These are phyloP conservation scores for Hypoxylon fuscum DNA, from an alignment of 495 filamentous ascomycete species.

Conservation along the genomic window DNA sequence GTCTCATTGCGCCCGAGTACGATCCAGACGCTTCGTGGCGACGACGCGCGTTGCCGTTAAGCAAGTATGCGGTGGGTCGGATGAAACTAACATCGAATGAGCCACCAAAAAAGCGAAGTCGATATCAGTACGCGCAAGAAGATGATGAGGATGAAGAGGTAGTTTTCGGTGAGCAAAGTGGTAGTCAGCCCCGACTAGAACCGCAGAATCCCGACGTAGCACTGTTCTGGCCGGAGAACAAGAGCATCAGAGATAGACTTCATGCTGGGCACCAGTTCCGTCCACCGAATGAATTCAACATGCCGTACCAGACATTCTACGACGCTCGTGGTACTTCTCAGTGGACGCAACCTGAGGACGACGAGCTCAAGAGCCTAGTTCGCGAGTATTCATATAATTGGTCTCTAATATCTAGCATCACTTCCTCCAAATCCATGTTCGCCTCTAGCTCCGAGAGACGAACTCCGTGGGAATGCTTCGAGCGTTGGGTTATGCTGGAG, in stretches of 20 bases:
- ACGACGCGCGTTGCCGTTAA: slow-evolving; percentile 80
- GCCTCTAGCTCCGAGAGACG: slow-evolving; percentile 86
- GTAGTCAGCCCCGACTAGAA: slow-evolving; percentile 55
- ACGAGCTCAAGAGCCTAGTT: slow-evolving; percentile 83
- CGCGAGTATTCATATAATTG: slow-evolving; percentile 97
- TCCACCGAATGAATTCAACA: slow-evolving; percentile 86
- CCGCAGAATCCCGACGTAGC: slow-evolving; percentile 83
- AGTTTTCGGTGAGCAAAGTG: slow-evolving; percentile 55
- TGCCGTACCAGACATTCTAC: slow-evolving; percentile 90
- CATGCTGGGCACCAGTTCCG: slow-evolving; percentile 93
- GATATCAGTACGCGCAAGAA: slow-evolving; percentile 79
- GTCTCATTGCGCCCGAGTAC: slow-evolving; percentile 63
- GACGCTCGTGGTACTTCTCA: slow-evolving; percentile 85
- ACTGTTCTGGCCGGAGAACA: slow-evolving; percentile 89
- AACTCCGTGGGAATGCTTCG: slow-evolving; percentile 99
- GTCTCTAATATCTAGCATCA: slow-evolving; percentile 85
- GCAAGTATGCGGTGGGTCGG: slow-evolving; percentile 84
- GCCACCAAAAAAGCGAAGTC: slow-evolving; percentile 76
- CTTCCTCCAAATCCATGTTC: slow-evolving; percentile 76
- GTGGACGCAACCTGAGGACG: slow-evolving; percentile 90
- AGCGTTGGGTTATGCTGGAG: slow-evolving; percentile 91
- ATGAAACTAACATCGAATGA: slow-evolving; percentile 72
- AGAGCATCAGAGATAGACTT: slow-evolving; percentile 85
- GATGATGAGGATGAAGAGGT: slow-evolving; percentile 68
- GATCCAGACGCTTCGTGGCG: slow-evolving; percentile 77